Evolutionary conservation across 1,284 basidiomycete species (phyloP).

Genomic region (Trichosporon coremiiforme): DNA sequence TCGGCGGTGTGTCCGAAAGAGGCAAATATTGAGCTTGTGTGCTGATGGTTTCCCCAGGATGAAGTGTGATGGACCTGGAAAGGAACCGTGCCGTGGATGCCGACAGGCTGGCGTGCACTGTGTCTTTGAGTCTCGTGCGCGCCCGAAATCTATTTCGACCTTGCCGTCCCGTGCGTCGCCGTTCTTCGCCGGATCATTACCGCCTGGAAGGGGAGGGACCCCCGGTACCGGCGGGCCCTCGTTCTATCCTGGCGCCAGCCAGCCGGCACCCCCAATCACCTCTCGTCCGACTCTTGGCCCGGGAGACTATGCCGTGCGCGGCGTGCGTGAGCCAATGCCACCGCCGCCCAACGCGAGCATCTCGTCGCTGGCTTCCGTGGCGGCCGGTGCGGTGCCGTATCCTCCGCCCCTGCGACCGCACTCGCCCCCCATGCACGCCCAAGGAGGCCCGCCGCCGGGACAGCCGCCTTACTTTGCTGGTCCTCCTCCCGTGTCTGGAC

Average conservation of each 20-base stretch:
- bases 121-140: constrained; percentile 49
- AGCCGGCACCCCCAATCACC: constrained; percentile 46
- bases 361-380: constrained; percentile 28
- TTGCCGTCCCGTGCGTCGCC: constrained; percentile 46
- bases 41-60: constrained; percentile 39
- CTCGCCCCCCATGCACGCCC: constrained; percentile 26
- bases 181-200: constrained; percentile 36
- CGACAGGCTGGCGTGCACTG: constrained; percentile 49
- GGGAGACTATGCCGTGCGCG: constrained; percentile 39
- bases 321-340: constrained; percentile 47
- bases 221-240: constrained; percentile 30
- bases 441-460: constrained; percentile 17
- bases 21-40: neutral
- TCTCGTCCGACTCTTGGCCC: constrained; percentile 36
- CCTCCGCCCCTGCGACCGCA: constrained; percentile 29
- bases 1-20: neutral
- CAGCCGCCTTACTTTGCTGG: constrained; percentile 24
- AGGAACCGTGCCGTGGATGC: constrained; percentile 53
- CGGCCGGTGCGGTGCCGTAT: constrained; percentile 23
- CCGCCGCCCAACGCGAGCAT: constrained; percentile 41
- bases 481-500: constrained; percentile 19
- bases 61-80: constrained; percentile 54
- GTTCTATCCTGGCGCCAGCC: constrained; percentile 44
- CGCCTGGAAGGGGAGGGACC: constrained; percentile 38
- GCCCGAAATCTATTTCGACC: constrained; percentile 50